phyloP scores from a whole-genome alignment of 2,329 filamentous ascomycete genomes.

The Cadophora gregata region DNA sequence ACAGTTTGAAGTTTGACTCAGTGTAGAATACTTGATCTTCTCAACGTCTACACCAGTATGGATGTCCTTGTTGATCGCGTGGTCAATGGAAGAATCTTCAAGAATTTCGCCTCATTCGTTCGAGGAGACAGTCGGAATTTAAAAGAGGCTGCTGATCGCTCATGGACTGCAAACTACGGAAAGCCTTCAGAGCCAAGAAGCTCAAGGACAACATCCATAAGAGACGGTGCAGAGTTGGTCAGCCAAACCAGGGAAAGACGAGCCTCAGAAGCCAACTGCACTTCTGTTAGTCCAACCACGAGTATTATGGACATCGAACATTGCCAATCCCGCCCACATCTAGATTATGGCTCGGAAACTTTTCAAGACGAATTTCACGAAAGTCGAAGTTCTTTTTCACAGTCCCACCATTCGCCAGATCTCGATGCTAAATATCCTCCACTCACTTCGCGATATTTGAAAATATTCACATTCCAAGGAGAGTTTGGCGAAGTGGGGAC shows the following conservation, averaged over 20 bases:
- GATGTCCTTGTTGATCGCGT: slow-evolving; percentile 7
- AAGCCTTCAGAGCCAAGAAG: not conserved
- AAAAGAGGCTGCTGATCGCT: not conserved
- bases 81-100: not conserved
- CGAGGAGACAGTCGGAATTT: not conserved
- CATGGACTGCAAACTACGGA: not conserved
- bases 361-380: not conserved
- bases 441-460: slow-evolving; percentile 2
- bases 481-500: not conserved
- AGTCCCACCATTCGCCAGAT: not conserved
- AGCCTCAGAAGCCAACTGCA: not conserved
- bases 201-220: not conserved
- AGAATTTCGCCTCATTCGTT: slow-evolving; percentile 4
- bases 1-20: no score
- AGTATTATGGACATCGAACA: not conserved
- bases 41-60: not conserved
- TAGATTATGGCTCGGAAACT: not conserved
- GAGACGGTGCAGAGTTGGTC: not conserved
- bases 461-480: not conserved
- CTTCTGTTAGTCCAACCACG: not conserved
- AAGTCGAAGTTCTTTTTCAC: not conserved
- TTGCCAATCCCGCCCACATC: not conserved
- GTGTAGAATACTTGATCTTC: not conserved
- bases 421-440: not conserved
- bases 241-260: not conserved